A percentile compares a stretch with the other conserved stretches of the same genome.
Evolutionary conservation across 1,284 basidiomycete genomes (phyloP).

Genomic region (Leccinum colubrinum): DNA sequence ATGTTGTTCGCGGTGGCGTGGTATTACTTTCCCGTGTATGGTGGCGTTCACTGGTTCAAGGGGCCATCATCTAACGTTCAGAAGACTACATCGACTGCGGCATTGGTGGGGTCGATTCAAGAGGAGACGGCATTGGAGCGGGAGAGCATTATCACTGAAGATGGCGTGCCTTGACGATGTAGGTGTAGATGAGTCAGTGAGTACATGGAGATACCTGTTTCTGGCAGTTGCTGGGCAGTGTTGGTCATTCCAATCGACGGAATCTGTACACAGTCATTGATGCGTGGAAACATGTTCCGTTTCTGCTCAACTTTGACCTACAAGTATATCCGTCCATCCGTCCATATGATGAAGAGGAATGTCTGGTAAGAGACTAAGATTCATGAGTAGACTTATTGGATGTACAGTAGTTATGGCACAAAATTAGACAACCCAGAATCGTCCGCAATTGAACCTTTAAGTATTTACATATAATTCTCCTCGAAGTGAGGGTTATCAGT

Average conservation of each 20-base stretch:
- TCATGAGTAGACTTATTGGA: not conserved
- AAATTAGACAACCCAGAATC: no score
- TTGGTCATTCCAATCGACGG: not conserved
- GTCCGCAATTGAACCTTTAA: not conserved
- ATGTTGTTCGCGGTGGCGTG: not conserved
- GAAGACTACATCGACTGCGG: not conserved
- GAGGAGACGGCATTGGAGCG: not conserved
- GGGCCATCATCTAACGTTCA: not conserved
- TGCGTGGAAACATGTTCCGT: not conserved
- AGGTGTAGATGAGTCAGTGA: not conserved
- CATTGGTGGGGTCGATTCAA: not conserved
- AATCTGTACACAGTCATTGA: not conserved
- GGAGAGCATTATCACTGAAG: not conserved
- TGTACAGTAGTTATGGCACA: no score
- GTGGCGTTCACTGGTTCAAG: not conserved
- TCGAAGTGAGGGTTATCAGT: not conserved
- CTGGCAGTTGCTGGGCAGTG: not conserved
- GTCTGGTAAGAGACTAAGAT: not conserved
- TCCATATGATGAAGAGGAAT: not conserved
- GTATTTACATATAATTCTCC: no score
- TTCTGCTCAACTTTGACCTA: not conserved
- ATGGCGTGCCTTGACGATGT: not conserved
- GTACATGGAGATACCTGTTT: not conserved
- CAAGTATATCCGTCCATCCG: not conserved
- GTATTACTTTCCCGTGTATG: not conserved